These are phyloP conservation scores for Glycine tomentella DNA, from an alignment of 306 rosid species.

Conservation along the genomic window DNA sequence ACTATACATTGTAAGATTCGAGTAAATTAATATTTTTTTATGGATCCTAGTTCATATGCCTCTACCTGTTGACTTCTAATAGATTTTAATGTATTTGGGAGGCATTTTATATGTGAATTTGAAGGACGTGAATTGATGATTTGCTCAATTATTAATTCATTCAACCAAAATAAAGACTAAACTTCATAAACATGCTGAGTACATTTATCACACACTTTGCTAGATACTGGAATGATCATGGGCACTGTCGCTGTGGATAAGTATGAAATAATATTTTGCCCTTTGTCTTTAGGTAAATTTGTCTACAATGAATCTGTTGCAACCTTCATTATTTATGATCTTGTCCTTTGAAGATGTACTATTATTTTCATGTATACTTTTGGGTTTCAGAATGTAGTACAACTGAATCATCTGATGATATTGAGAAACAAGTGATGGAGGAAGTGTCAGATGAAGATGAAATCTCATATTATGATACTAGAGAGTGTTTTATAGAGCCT, in stretches of 20 bases:
- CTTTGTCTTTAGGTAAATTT: conserved; percentile 29
- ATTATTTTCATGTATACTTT: conserved; percentile 37
- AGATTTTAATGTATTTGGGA: background rate
- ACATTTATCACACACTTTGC: background rate
- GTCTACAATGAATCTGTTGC: conserved; percentile 30
- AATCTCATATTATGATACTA: conserved; percentile 70
- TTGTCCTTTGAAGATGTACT: conserved; percentile 16
- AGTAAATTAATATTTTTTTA: background rate
- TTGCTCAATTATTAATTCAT: background rate
- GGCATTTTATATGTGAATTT: conserved; percentile 23
- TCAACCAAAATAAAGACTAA: conserved; percentile 15
- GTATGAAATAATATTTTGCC: background rate
- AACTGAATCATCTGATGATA: conserved; percentile 89
- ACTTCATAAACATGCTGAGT: background rate
- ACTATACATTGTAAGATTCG: conserved; percentile 19
- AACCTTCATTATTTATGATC: conserved; percentile 26
- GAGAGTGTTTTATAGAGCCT: conserved; percentile 73
- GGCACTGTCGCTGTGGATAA: background rate
- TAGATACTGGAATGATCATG: conserved; percentile 7
- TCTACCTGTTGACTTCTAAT: background rate
- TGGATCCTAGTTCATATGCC: background rate
- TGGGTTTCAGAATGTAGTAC: conserved; percentile 82
- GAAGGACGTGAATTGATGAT: background rate
- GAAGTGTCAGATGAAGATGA: conserved; percentile 92
- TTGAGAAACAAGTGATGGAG: conserved; percentile 87